Base-by-base conservation (phyloP, 495 filamentous ascomycete species). In the Neurospora sp. region DNA sequence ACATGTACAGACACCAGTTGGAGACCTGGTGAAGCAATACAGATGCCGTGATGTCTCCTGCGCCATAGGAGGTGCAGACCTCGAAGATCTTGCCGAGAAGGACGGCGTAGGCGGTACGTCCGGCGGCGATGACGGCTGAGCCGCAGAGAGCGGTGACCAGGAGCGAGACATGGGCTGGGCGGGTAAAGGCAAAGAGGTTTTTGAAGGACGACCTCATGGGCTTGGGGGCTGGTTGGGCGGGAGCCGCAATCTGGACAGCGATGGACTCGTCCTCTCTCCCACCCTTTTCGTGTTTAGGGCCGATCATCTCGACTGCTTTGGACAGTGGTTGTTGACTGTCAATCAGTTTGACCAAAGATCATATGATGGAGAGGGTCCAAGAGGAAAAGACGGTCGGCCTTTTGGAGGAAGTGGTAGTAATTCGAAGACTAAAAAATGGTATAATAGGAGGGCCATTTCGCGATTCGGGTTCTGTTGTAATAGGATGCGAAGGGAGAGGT, bases 21-120 rank as follows among this genome's bases (percentile, higher is more conserved):
- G 87, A 85, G 8, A 92, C 84, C 31, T 89, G 80, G 7, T 81
- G 75, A 6, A 90, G 81, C 7, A 94, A 83, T 1, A 86, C 85
- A 16, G 83, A 69, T 0, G 83, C 78, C 6, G 75, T 77, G 31
- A 91, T 82, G 4, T 81, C 74, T 7, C 87, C 88, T 20, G 84
- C 83, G 1, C 91, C 93, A 75, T 88, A 96, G 3, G 83, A 79
- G 2, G 91, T 85, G 70, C 96, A 91, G 6, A 85, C 80, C 18
- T 91, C 86, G 75, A 99, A 97, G 48, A 95, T 85, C 59, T 87
- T 84, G 18, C 96, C 95, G 12, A 94, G 85, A 3, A 97, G 79
- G 5, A 94, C 83, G 3, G 94, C 89, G 59, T 91, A 84, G 2
- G 83, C 83, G 3, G 94, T 90, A 44, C 87, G 85, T 31, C 89